phyloP scores from a whole-genome alignment of 1,284 basidiomycete genomes.

The Veloboletus limbatus region DNA sequence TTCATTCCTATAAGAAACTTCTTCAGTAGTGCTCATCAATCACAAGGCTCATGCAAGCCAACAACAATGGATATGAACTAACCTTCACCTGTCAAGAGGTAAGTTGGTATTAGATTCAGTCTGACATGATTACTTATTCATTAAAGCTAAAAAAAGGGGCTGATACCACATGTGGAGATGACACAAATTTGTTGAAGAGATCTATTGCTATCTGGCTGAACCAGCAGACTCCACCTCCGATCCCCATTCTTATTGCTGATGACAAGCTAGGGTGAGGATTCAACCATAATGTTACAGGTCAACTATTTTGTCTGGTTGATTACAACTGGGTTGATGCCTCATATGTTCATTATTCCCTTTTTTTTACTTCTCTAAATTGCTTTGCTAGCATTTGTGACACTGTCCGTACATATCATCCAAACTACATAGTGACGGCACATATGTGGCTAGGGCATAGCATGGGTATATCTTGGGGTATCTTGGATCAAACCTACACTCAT shows the following conservation, averaged over 20 bases:
- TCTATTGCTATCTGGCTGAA: slow-evolving; percentile 26
- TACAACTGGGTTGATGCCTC: slow-evolving; percentile 25
- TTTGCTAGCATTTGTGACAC: no score
- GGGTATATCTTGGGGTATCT: no score
- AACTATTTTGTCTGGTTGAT: slow-evolving; percentile 27
- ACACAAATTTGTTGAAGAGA: slow-evolving; percentile 12
- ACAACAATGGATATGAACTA: neutral
- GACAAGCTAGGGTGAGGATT: slow-evolving; percentile 20
- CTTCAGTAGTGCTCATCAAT: slow-evolving; percentile 8
- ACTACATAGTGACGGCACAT: no score
- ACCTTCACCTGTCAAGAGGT: slow-evolving; percentile 2
- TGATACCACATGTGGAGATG: slow-evolving; percentile 20
- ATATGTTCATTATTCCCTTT: slow-evolving; percentile 10
- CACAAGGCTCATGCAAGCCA: neutral
- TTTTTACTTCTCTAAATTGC: no score
- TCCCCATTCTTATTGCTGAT: slow-evolving; percentile 1
- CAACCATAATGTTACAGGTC: slow-evolving; percentile 26
- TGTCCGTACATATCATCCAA: no score
- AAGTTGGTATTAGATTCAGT: neutral
- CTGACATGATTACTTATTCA: no score
- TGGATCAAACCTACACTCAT: no score
- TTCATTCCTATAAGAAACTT: slow-evolving; percentile 12
- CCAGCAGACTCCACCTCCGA: neutral
- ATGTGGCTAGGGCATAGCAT: no score
- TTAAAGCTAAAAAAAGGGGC: slow-evolving; percentile 11